Conservation (phyloP, 352 stramenopile species). For the Phytophthora meadii region DNA sequence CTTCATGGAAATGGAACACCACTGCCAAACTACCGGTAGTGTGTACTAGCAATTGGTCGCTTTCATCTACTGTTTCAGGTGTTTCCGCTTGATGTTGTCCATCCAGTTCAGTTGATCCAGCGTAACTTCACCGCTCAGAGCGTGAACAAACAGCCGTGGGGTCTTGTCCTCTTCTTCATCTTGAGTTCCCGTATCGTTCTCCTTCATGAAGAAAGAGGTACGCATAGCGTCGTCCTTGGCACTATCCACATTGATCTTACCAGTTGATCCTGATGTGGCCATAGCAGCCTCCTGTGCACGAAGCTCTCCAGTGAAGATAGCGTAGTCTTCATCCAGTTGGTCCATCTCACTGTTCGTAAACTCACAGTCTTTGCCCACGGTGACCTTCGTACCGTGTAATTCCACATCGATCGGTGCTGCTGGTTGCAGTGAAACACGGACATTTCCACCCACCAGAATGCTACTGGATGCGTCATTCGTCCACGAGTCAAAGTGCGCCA, state of each 20-base stretch:
- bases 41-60: background rate
- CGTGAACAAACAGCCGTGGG: slow-evolving; percentile 58
- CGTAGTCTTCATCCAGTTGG: slow-evolving; percentile 80
- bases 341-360: slow-evolving; percentile 67
- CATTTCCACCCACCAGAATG: slow-evolving; percentile 73
- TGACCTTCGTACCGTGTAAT: slow-evolving; percentile 63
- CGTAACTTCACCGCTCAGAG: slow-evolving; percentile 45
- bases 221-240: slow-evolving; percentile 74
- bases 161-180: slow-evolving; percentile 11
- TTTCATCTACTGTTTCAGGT: slow-evolving; percentile 47
- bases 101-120: slow-evolving; percentile 82
- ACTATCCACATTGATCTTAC: slow-evolving; percentile 79
- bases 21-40: too few species aligned
- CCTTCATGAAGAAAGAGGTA: slow-evolving; percentile 82
- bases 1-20: slow-evolving; percentile 21
- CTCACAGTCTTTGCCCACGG: slow-evolving; percentile 43
- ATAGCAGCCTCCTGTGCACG: slow-evolving; percentile 25
- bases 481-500: slow-evolving; percentile 81
- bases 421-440: slow-evolving; percentile 70
- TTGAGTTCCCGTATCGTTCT: slow-evolving; percentile 18
- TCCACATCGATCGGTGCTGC: slow-evolving; percentile 64
- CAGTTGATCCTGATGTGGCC: slow-evolving; percentile 30
- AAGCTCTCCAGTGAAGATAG: slow-evolving; percentile 66
- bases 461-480: slow-evolving; percentile 51
- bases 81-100: slow-evolving; percentile 81